Base-by-base conservation (phyloP, 2,329 filamentous ascomycete genomes). In the Phyllosticta citriasiana region DNA sequence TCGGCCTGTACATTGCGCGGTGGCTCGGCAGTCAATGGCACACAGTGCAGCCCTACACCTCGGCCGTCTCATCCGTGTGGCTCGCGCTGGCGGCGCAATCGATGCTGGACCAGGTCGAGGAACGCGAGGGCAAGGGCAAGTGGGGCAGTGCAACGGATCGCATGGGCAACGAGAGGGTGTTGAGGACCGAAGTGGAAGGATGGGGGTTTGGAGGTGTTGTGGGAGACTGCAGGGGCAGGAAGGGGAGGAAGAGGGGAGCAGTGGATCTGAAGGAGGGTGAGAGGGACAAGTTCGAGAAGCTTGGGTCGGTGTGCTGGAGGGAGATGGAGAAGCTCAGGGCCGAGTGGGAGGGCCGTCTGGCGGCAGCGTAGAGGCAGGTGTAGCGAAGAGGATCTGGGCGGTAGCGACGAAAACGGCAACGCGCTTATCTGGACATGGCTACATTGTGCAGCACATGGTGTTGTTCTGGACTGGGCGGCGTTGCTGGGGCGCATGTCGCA, bases 1-100 rank as follows among this genome's bases (percentile, higher is more conserved):
- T 83, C 57, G 69, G 83, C 22, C 78, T 82, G 3, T 86, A 86
- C 71, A 53, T 96, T 16, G 84, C 85, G 14, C 88, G 93, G 65
- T 85, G 83, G 78, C 71, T 91, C 26, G 94, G 94, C 56, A 95
- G 89, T 2, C 89, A 89, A 10, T 99, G 94, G 94, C 93, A 97
- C 72, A 80, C 83, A 0, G 80, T 89, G 56, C 82, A 81, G n/a
- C 80, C 86, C 0, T 96, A 96, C 76, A 81, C 83, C 22, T 92
- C 88, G 52, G 90, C 92, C 7, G 82, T 82, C 55, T 84, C 91
- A 0, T 83, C 89, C 4, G 86, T 88, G 25, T 97, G 89, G 88
- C 76, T 96, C 6, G 84, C 88, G 0, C 82, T 97, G 12, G 82
- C 87, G 22, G 77, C 84, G 7, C 82, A 87, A 62, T 81, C 82